phyloP scores from a whole-genome alignment of 768 basidiomycete species.

The Podaxis sp. region DNA sequence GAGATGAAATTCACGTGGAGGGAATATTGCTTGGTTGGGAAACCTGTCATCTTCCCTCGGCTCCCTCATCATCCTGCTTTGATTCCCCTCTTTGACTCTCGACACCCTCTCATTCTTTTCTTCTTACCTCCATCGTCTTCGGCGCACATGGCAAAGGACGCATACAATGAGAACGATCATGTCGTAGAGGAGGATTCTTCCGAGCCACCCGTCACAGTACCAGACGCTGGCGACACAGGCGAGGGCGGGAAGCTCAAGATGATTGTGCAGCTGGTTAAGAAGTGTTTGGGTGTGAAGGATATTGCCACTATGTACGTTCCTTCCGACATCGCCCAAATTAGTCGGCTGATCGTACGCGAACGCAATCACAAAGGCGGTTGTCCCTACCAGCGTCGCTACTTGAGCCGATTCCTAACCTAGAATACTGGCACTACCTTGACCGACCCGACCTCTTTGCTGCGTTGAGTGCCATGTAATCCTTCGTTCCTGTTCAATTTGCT shows the following conservation, averaged over 20 bases:
- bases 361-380: constrained; percentile 59
- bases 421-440: constrained; percentile 95
- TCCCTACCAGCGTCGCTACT: constrained; percentile 91
- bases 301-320: constrained; percentile 86
- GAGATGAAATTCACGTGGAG: constrained; percentile 6
- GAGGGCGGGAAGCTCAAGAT: constrained; percentile 94
- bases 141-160: neutral
- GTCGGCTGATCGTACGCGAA: neutral
- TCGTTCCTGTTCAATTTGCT: constrained; percentile 5
- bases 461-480: constrained; percentile 45
- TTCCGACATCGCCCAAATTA: constrained; percentile 2
- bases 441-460: constrained; percentile 89
- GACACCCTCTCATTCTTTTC: neutral
- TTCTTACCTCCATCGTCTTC: neutral
- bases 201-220: constrained; percentile 60
- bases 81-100: neutral
- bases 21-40: constrained; percentile 2
- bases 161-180: neutral
- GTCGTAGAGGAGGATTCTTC: constrained; percentile 46
- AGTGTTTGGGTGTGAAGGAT: constrained; percentile 90
- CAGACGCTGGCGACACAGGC: constrained; percentile 66
- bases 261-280: constrained; percentile 89
- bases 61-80: neutral
- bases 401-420: constrained; percentile 93
- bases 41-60: neutral